Percentiles rank a stretch among this genome's conserved stretches.
phyloP scores from a whole-genome alignment of 495 filamentous ascomycete genomes.

The Annulohypoxylon stygium region DNA sequence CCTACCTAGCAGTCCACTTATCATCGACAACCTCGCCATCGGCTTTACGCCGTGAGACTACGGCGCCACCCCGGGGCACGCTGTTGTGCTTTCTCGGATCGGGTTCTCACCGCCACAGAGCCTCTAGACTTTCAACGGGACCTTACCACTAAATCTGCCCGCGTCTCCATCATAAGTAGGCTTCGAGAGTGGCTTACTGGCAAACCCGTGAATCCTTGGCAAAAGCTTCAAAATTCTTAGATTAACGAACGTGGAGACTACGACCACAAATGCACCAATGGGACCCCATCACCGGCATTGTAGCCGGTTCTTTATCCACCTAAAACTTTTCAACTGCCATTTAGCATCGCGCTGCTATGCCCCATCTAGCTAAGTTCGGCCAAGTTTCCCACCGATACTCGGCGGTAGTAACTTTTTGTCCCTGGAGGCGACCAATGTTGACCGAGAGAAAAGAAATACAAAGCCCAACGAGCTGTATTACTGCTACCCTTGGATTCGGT shows the following conservation, averaged over 20 bases:
- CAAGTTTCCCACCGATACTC: conserved; percentile 45
- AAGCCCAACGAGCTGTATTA: conserved; percentile 18
- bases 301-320: conserved; percentile 44
- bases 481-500: conserved; percentile 10
- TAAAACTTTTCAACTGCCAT: conserved; percentile 25
- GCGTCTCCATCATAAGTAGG: conserved; percentile 14
- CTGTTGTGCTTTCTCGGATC: conserved; percentile 13
- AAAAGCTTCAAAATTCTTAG: conserved; percentile 36
- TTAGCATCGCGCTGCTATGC: conserved; percentile 40
- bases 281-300: conserved; percentile 28
- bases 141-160: neutral
- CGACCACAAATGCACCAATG: conserved; percentile 30
- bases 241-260: conserved; percentile 29
- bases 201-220: conserved; percentile 13
- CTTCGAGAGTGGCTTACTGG: conserved; percentile 7
- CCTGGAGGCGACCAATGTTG: conserved; percentile 28
- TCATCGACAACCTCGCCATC: conserved; percentile 19
- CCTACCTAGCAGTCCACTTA: neutral
- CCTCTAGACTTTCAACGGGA: neutral
- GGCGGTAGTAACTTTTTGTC: conserved; percentile 23
- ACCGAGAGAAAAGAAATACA: conserved; percentile 25
- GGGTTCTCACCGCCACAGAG: conserved; percentile 42
- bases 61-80: conserved; percentile 13
- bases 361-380: conserved; percentile 42
- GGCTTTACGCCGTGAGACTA: conserved; percentile 19